phyloP scores from a whole-genome alignment of 495 filamentous ascomycete species.

The Jackrogersella multiformis region DNA sequence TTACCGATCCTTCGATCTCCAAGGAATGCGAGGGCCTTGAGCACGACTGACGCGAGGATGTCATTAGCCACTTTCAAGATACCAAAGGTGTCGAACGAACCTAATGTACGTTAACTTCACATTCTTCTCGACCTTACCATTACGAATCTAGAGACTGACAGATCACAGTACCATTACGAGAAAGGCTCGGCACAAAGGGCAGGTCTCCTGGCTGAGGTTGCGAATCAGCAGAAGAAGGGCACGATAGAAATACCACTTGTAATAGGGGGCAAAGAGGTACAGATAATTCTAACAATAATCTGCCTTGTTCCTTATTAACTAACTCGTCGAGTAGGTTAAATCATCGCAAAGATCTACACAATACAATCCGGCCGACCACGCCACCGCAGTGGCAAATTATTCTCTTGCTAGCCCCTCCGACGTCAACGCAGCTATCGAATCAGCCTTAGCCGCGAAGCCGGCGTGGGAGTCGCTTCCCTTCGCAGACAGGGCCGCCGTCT shows the following conservation, averaged over 20 bases:
- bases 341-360: conserved; percentile 65
- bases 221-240: conserved; percentile 64
- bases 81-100: conserved; percentile 88
- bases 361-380: conserved; percentile 78
- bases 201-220: conserved; percentile 74
- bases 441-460: conserved; percentile 81
- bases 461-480: conserved; percentile 86
- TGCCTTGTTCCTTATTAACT: not conserved
- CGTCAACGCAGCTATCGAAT: conserved; percentile 77
- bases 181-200: conserved; percentile 81
- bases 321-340: conserved; percentile 54
- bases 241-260: conserved; percentile 79
- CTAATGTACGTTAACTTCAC: conserved; percentile 73
- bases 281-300: not conserved
- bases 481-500: conserved; percentile 88
- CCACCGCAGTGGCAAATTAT: conserved; percentile 76
- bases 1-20: conserved; percentile 25
- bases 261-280: conserved; percentile 79
- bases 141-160: conserved; percentile 32
- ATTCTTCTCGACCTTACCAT: not conserved
- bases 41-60: conserved; percentile 37
- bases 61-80: conserved; percentile 82
- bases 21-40: conserved; percentile 27
- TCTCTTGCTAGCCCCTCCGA: conserved; percentile 77
- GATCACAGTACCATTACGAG: conserved; percentile 79